Conservation (phyloP, 495 filamentous ascomycete genomes). For the Tuber calosporum region DNA sequence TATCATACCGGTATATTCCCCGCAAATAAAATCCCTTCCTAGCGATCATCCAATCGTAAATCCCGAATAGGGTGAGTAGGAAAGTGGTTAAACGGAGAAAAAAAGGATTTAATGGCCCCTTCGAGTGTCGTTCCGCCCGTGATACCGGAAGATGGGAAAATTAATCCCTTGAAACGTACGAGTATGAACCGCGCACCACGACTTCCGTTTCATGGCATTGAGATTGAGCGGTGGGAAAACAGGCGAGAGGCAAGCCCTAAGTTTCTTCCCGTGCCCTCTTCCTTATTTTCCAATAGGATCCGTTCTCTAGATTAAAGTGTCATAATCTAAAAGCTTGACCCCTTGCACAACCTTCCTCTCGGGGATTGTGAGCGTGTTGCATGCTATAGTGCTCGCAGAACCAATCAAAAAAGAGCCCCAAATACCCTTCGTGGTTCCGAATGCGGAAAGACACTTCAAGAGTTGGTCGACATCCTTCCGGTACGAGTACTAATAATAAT, state of each 20-base stretch:
- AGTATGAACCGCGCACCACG: neutral
- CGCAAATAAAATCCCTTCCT: neutral
- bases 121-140: neutral
- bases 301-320: neutral
- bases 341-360: neutral
- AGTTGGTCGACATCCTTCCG: neutral
- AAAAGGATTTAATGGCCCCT: neutral
- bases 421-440: neutral
- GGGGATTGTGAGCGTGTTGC: neutral
- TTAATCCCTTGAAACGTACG: neutral
- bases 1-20: too few species aligned
- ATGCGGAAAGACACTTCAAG: neutral
- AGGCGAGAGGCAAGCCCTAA: neutral
- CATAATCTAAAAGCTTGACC: neutral
- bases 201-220: neutral
- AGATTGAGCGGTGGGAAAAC: neutral
- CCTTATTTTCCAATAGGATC: neutral
- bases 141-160: neutral
- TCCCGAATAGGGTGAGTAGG: neutral
- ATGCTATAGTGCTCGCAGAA: neutral
- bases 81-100: neutral
- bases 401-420: neutral
- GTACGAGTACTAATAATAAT: neutral
- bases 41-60: neutral
- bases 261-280: neutral